phyloP scores from a whole-genome alignment of 306 rosid species.

The Vachellia pachyceras region DNA sequence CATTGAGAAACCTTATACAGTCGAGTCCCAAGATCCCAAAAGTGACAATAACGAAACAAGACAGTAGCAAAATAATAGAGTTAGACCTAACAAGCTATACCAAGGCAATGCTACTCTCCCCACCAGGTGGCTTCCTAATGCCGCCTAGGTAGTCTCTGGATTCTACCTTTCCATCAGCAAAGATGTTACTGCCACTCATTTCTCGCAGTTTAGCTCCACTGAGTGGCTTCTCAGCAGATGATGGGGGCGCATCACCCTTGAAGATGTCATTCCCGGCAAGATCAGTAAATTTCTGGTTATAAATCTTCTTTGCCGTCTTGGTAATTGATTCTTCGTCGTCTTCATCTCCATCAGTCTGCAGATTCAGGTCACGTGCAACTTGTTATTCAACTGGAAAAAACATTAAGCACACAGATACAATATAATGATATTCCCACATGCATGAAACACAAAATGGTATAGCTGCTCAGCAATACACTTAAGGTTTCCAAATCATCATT shows the following conservation, averaged over 20 bases:
- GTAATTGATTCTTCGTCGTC: slow-evolving; percentile 54
- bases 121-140: slow-evolving; percentile 98
- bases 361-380: slow-evolving; percentile 36
- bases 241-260: slow-evolving; percentile 75
- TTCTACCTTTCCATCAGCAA: slow-evolving; percentile 96
- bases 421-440: slow-evolving; percentile 12
- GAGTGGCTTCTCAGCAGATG: slow-evolving; percentile 78
- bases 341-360: slow-evolving; percentile 61
- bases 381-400: slow-evolving; percentile 1
- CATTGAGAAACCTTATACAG: slow-evolving; percentile 65
- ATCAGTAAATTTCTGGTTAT: slow-evolving; percentile 70
- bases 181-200: slow-evolving; percentile 92
- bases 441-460: slow-evolving; percentile 23
- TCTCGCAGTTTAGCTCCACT: slow-evolving; percentile 87
- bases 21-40: slow-evolving; percentile 69
- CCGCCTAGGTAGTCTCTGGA: slow-evolving; percentile 91
- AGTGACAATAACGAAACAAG: slow-evolving; percentile 58
- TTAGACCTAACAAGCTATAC: slow-evolving; percentile 83
- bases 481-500: slow-evolving; percentile 18
- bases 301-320: slow-evolving; percentile 90
- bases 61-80: slow-evolving; percentile 49
- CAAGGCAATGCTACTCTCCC: slow-evolving; percentile 98
- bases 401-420: not conserved
- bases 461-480: slow-evolving; percentile 3
- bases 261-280: slow-evolving; percentile 91